Evolutionary conservation across 352 stramenopile genomes (phyloP).

Genomic region (Thalassiosira mediterranea): DNA sequence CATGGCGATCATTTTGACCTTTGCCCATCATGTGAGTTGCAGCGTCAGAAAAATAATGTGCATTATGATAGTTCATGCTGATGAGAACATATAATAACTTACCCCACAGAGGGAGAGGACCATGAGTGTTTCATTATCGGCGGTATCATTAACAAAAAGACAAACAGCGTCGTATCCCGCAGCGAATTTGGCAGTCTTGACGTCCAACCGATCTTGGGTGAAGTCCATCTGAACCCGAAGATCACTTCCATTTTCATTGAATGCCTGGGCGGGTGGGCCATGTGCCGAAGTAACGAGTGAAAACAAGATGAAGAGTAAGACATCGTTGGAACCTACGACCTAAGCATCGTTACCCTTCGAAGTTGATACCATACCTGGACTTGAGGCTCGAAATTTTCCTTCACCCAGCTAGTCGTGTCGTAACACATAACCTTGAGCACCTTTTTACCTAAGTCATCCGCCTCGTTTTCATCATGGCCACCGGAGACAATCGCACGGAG

Average conservation of each 20-base stretch:
- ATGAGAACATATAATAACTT: no score
- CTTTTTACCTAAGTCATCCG: background rate
- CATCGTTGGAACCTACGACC: no score
- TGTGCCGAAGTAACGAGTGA: no score
- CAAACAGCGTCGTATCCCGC: constrained; percentile 58
- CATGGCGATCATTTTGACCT: constrained; percentile 61
- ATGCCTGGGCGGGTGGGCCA: constrained; percentile 37
- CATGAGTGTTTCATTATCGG: constrained; percentile 43
- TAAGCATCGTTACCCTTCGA: no score
- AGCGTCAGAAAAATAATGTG: no score
- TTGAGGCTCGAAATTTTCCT: constrained; percentile 45
- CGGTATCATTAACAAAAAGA: constrained; percentile 72
- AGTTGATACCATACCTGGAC: no score
- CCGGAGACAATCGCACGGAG: constrained; percentile 34
- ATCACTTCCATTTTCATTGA: constrained; percentile 51
- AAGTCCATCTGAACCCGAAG: constrained; percentile 62
- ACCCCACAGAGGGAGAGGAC: no score
- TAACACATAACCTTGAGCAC: constrained; percentile 63
- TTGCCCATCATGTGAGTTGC: no score
- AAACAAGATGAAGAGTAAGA: no score
- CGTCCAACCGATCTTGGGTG: constrained; percentile 58
- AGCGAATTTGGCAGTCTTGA: constrained; percentile 41
- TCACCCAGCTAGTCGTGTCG: constrained; percentile 62
- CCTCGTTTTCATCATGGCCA: background rate
- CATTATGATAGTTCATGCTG: no score